phyloP scores from a whole-genome alignment of 176 grass and related monocot species.

The Oryza meridionalis region DNA sequence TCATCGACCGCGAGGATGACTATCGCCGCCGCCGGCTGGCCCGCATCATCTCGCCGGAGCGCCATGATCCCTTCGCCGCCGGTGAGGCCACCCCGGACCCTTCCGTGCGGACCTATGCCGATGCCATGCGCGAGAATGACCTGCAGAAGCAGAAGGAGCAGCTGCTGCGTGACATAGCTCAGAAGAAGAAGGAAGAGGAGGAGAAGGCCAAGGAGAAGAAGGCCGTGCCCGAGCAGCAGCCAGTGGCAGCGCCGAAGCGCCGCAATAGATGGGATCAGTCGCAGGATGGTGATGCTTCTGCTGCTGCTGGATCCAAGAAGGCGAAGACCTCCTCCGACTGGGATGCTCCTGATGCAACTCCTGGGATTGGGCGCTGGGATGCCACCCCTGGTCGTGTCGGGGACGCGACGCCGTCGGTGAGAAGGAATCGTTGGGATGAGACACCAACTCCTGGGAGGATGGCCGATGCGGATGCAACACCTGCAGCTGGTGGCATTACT shows the following conservation, averaged over 20 bases:
- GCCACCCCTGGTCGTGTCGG: constrained; percentile 76
- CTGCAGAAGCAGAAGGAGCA: constrained; percentile 80
- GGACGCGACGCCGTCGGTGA: constrained; percentile 71
- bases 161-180: constrained; percentile 65
- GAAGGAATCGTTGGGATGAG: constrained; percentile 97
- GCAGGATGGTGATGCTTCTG: constrained; percentile 60
- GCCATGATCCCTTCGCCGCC: constrained; percentile 80
- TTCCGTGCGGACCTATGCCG: constrained; percentile 71
- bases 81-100: constrained; percentile 91
- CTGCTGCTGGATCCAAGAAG: constrained; percentile 57
- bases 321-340: constrained; percentile 72
- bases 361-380: constrained; percentile 85
- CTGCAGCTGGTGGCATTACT: constrained; percentile 67
- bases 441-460: constrained; percentile 91
- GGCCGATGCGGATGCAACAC: constrained; percentile 88
- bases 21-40: constrained; percentile 73
- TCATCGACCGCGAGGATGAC: constrained; percentile 95
- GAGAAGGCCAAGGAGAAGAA: constrained; percentile 70
- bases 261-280: constrained; percentile 98
- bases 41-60: constrained; percentile 84
- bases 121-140: constrained; percentile 76
- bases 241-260: constrained; percentile 50
- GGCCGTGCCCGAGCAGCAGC: constrained; percentile 49
- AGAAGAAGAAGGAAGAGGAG: constrained; percentile 94
- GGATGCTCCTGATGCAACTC: constrained; percentile 91